Evolutionary conservation across 2,329 filamentous ascomycete species (phyloP).

Genomic region (Neonectria hederae): DNA sequence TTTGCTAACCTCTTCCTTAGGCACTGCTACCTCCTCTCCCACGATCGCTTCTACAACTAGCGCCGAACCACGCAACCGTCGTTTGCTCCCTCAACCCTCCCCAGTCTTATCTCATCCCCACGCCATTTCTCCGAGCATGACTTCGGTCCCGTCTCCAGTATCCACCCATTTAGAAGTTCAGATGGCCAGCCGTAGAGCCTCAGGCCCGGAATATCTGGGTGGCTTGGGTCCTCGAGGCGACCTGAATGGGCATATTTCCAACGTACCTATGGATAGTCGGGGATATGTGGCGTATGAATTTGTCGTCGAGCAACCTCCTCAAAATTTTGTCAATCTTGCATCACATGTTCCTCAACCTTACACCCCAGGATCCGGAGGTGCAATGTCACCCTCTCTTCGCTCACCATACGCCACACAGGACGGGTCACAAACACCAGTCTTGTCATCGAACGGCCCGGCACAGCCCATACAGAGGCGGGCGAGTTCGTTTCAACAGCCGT

Average conservation of each 20-base stretch:
- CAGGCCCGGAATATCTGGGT: slow-evolving; percentile 3
- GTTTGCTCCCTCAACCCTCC: slow-evolving; percentile 17
- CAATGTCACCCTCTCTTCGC: not conserved
- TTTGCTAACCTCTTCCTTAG: slow-evolving; percentile 27
- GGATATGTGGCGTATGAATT: not conserved
- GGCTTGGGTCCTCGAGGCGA: not conserved
- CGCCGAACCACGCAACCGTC: slow-evolving; percentile 20
- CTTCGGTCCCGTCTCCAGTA: slow-evolving; percentile 14
- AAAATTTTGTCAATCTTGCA: not conserved
- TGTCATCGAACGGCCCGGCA: not conserved
- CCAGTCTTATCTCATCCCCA: slow-evolving; percentile 15
- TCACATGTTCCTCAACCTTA: not conserved
- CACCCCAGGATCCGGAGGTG: not conserved
- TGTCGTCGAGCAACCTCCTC: not conserved
- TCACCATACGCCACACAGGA: not conserved
- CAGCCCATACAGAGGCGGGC: not conserved
- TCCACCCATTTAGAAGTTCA: slow-evolving; percentile 21
- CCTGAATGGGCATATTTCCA: not conserved
- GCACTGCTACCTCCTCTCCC: slow-evolving; percentile 27
- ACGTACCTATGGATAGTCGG: not conserved
- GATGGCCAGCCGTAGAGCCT: slow-evolving; percentile 1
- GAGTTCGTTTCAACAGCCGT: not conserved
- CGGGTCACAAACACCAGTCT: not conserved
- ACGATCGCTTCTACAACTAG: slow-evolving; percentile 11
- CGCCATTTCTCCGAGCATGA: not conserved